These are phyloP conservation scores for Ceratorhiza oryzae-sativae DNA, from an alignment of 1,284 basidiomycete species.

Conservation along the genomic window DNA sequence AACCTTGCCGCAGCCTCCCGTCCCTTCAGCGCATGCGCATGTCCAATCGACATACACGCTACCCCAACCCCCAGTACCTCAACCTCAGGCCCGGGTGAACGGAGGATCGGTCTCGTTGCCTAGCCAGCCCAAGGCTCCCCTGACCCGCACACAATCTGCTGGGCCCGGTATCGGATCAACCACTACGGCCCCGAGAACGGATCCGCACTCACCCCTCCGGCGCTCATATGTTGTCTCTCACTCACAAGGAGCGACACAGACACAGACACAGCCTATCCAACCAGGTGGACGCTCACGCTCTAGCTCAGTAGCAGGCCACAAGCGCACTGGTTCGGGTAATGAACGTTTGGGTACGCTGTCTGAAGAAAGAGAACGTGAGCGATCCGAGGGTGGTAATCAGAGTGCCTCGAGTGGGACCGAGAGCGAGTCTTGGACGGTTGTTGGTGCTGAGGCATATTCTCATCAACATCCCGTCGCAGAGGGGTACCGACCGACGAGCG, in stretches of 20 bases:
- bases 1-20: constrained; percentile 57
- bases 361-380: constrained; percentile 25
- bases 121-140: background rate
- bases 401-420: constrained; percentile 33
- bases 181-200: background rate
- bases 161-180: constrained; percentile 7
- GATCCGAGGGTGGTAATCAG: constrained; percentile 17
- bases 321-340: constrained; percentile 32
- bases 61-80: constrained; percentile 3
- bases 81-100: constrained; percentile 9
- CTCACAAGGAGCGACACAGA: constrained; percentile 10
- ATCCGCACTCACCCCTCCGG: constrained; percentile 29
- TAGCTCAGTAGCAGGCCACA: constrained; percentile 31
- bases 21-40: constrained; percentile 49
- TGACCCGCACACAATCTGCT: constrained; percentile 29
- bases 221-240: constrained; percentile 27
- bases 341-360: constrained; percentile 21
- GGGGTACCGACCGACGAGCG: constrained; percentile 31
- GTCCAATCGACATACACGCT: background rate
- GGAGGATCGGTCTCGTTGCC: constrained; percentile 6
- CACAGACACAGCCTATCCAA: background rate
- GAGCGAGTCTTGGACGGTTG: constrained; percentile 36
- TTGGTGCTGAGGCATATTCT: constrained; percentile 13
- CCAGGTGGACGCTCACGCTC: constrained; percentile 9
- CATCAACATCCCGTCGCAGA: constrained; percentile 36